Base-by-base conservation (phyloP, 108 stramenopile genomes). In the Nitzschia sp. region DNA sequence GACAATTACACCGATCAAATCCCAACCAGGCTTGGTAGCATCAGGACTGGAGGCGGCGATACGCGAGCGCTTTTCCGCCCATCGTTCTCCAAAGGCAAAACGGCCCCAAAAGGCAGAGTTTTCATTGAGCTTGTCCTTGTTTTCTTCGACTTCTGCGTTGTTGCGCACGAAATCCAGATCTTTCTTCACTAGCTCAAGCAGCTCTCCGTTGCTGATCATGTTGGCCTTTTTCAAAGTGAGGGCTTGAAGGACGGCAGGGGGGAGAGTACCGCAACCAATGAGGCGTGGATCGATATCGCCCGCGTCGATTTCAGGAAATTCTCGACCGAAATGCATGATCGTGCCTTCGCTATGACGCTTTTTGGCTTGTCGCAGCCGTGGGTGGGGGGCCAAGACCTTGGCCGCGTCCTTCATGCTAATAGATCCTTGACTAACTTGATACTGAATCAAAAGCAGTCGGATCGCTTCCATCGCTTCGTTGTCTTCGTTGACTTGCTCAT, bases 81-180 rank as follows among this genome's bases (percentile, higher is more conserved):
- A 99, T 6, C 91, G 81, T 77, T 99, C 97, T 11, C 97, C 96
- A 69, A 97, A 98, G 24, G 94, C 91, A 75, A 95, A 95, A 51
- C 91, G 59, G 8, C 88, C 91, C 94, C 94, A 93, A 77, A 95
- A 95, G 13, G 85, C 90, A 2, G 91, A 92, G 57, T 95, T 87
- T 66, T 92, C 90, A 45, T 80, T 88, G 36, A 94, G 74, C 51
- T 88, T 92, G 33, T 76, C 76, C 36, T 88, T 85, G 11, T 80
- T 60, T 33, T 76, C 74, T 36, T 66, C 60, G n/a, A 31, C 63
- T 15, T 60, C 35, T 11, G 75, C 77, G 15, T 81, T 71, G 31
- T 87, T 82, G 34, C 75, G 79, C 15, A 85, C 74, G 67, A 83
- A 93, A 46, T 85, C 80, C 32, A 90, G 74, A 78, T 95, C 94